phyloP scores from a whole-genome alignment of 1,284 basidiomycete genomes.

The Wallemia mellicola region DNA sequence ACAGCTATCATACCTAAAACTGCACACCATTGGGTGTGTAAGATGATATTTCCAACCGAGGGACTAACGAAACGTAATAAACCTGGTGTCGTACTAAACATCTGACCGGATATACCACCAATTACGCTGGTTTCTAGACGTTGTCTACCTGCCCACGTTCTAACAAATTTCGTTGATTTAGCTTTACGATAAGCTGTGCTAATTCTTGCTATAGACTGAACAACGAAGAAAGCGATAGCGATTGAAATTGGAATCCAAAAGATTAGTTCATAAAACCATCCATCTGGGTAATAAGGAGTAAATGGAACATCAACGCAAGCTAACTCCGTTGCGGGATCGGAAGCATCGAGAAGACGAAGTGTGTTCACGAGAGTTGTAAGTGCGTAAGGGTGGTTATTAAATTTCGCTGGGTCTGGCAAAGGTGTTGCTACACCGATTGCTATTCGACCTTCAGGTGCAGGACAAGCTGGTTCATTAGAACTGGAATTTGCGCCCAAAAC shows the following conservation, averaged over 20 bases:
- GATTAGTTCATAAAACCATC: constrained; percentile 40
- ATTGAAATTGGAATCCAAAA: constrained; percentile 55
- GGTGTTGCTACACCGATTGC: constrained; percentile 50
- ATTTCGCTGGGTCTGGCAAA: constrained; percentile 19
- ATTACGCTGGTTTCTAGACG: constrained; percentile 46
- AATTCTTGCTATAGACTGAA: constrained; percentile 47
- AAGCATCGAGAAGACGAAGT: constrained; percentile 61
- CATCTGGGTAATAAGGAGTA: constrained; percentile 35
- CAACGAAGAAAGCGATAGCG: constrained; percentile 45
- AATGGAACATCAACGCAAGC: constrained; percentile 50
- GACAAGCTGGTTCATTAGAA: constrained; percentile 32
- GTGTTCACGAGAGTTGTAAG: constrained; percentile 57
- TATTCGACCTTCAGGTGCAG: constrained; percentile 39
- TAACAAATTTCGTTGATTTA: neutral
- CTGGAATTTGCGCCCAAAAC: constrained; percentile 8
- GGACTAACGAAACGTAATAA: constrained; percentile 78
- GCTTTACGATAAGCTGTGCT: constrained; percentile 31
- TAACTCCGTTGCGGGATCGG: constrained; percentile 28
- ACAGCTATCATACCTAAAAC: constrained; percentile 71
- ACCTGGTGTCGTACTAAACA: constrained; percentile 51
- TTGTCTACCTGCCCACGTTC: constrained; percentile 14
- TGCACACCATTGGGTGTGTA: constrained; percentile 50
- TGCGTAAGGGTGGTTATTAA: constrained; percentile 25
- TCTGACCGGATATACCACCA: constrained; percentile 53
- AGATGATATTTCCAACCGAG: constrained; percentile 65